These are phyloP conservation scores for Heritiera littoralis DNA, from an alignment of 345 rosid genomes.

Conservation along the genomic window DNA sequence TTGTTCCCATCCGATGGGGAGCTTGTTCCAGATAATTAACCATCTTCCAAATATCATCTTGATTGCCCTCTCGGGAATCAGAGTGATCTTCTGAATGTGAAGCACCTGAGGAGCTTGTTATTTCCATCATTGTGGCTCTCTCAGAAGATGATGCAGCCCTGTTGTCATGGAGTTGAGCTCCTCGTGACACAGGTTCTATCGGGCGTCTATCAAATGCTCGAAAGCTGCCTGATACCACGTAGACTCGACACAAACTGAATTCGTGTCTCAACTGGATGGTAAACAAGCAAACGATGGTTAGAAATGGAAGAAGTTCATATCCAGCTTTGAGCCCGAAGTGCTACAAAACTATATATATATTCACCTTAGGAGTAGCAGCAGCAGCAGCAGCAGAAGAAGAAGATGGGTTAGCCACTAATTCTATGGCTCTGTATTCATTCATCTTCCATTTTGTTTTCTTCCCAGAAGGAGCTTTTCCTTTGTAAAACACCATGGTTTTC, in stretches of 20 bases:
- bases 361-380: conserved; percentile 48
- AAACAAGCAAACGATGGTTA: conserved; percentile 24
- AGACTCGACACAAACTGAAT: conserved; percentile 83
- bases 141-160: conserved; percentile 37
- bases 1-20: conserved; percentile 56
- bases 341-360: background rate
- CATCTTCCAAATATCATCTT: conserved; percentile 28
- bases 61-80: conserved; percentile 34
- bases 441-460: conserved; percentile 94
- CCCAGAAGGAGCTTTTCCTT: conserved; percentile 81
- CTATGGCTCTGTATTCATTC: conserved; percentile 87
- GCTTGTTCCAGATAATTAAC: conserved; percentile 37
- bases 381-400: conserved; percentile 10
- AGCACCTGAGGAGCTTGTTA: conserved; percentile 47
- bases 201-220: conserved; percentile 96
- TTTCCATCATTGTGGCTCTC: conserved; percentile 25
- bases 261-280: conserved; percentile 67
- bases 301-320: conserved; percentile 16
- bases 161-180: conserved; percentile 27
- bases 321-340: background rate
- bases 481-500: conserved; percentile 94
- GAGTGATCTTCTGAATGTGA: conserved; percentile 46
- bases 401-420: conserved; percentile 38
- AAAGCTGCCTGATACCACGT: conserved; percentile 66
- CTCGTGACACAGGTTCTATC: conserved; percentile 36